Evolutionary conservation across 2,329 filamentous ascomycete genomes (phyloP).

Genomic region (Ilyonectria destructans): DNA sequence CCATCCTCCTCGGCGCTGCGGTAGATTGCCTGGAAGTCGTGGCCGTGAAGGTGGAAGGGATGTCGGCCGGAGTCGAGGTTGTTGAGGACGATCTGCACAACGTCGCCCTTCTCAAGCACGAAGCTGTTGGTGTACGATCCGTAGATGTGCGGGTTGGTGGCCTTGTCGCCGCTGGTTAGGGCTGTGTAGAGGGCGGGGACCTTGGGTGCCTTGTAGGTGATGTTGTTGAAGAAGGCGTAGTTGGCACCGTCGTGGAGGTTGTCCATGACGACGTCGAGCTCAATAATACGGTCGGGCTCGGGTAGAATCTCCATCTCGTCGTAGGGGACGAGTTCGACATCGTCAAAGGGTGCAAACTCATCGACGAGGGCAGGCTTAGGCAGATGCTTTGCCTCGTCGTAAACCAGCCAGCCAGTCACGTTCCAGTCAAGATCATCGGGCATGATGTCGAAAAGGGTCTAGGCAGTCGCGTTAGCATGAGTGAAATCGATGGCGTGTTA

Average conservation of each 20-base stretch:
- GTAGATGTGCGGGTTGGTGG: slow-evolving; percentile 74
- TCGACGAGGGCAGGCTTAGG: slow-evolving; percentile 71
- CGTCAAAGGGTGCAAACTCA: slow-evolving; percentile 80
- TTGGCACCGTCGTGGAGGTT: slow-evolving; percentile 74
- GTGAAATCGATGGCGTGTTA: neutral
- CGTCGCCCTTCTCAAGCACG: slow-evolving; percentile 76
- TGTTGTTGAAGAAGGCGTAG: slow-evolving; percentile 81
- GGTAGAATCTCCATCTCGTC: slow-evolving; percentile 75
- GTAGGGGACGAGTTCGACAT: slow-evolving; percentile 79
- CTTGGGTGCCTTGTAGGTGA: slow-evolving; percentile 82
- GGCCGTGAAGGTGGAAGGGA: slow-evolving; percentile 86
- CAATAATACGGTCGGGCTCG: slow-evolving; percentile 75
- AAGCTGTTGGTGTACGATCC: slow-evolving; percentile 77
- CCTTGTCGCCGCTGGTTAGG: slow-evolving; percentile 74
- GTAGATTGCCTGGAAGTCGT: slow-evolving; percentile 79
- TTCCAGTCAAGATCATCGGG: slow-evolving; percentile 80
- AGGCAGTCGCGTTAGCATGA: slow-evolving; percentile 27
- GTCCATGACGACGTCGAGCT: slow-evolving; percentile 75
- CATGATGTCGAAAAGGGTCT: slow-evolving; percentile 78
- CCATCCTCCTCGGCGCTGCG: slow-evolving; percentile 73
- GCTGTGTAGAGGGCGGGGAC: slow-evolving; percentile 87
- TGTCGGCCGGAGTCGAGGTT: slow-evolving; percentile 81
- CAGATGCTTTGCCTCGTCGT: slow-evolving; percentile 64
- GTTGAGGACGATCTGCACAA: slow-evolving; percentile 85
- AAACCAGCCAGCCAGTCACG: slow-evolving; percentile 76